Evolutionary conservation across 495 filamentous ascomycete species (phyloP).

Genomic region (Tuber borchii): DNA sequence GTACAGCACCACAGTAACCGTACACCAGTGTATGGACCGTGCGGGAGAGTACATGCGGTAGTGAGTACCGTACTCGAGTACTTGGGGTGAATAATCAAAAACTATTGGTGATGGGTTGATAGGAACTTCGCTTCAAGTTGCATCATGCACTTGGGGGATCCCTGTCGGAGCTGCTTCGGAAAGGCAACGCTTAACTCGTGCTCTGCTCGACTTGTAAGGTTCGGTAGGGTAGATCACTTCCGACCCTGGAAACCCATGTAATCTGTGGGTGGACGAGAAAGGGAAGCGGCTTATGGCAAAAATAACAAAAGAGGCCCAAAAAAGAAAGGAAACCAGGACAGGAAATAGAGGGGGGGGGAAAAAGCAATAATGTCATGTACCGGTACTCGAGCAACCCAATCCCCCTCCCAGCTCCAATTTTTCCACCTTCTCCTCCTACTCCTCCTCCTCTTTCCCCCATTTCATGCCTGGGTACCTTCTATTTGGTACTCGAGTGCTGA

Average conservation of each 20-base stretch:
- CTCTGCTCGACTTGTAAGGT: conserved; percentile 10
- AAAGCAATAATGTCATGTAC: conserved; percentile 20
- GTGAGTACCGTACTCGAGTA: neutral
- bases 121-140: conserved; percentile 22
- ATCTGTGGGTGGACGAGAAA: conserved; percentile 12
- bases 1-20: neutral
- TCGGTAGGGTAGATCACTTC: conserved; percentile 27
- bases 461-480: neutral
- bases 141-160: conserved; percentile 16
- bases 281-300: conserved; percentile 31
- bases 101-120: conserved; percentile 4
- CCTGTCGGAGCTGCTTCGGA: conserved; percentile 9
- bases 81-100: conserved; percentile 8
- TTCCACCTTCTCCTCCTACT: neutral
- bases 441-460: conserved; percentile 5
- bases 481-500: conserved; percentile 19
- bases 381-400: conserved; percentile 2
- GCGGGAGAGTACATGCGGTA: neutral
- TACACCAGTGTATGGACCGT: neutral
- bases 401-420: neutral
- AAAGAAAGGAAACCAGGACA: neutral
- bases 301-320: conserved; percentile 17
- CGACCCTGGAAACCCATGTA: conserved; percentile 23
- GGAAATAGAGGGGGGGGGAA: conserved; percentile 8
- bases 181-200: conserved; percentile 15